A percentile compares a stretch with the other conserved stretches of the same genome.
phyloP scores from a whole-genome alignment of 768 basidiomycete species.

The Tubosaeta brunneosetosa region DNA sequence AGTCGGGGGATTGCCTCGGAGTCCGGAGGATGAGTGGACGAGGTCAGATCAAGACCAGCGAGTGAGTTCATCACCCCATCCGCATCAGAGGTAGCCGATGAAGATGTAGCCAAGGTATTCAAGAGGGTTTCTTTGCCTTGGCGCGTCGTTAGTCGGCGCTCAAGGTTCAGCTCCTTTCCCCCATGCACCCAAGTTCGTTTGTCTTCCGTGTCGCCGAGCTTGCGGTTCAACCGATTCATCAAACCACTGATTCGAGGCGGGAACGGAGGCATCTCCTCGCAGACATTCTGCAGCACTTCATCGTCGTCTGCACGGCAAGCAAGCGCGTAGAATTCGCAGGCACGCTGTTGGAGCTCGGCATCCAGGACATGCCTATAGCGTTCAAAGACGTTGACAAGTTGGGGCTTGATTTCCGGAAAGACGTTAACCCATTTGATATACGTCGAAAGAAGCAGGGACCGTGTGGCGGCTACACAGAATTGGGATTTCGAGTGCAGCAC shows the following conservation, averaged over 20 bases:
- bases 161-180: constrained; percentile 87
- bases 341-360: constrained; percentile 94
- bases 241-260: constrained; percentile 91
- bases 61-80: constrained; percentile 69
- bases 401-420: constrained; percentile 96
- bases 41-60: constrained; percentile 73
- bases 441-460: constrained; percentile 89
- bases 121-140: constrained; percentile 36
- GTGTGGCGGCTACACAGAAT: constrained; percentile 87
- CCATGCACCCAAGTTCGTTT: constrained; percentile 95
- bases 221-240: constrained; percentile 80
- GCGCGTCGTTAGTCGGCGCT: constrained; percentile 59
- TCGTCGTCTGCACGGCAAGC: constrained; percentile 84
- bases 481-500: constrained; percentile 92
- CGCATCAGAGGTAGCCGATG: constrained; percentile 33
- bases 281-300: constrained; percentile 88
- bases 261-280: constrained; percentile 99
- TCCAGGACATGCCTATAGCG: constrained; percentile 97
- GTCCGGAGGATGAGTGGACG: constrained; percentile 19
- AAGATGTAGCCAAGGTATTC: constrained; percentile 33
- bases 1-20: constrained; percentile 44
- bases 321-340: constrained; percentile 94
- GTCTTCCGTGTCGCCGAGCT: constrained; percentile 89
- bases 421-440: constrained; percentile 99
- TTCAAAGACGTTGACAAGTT: constrained; percentile 91